Base-by-base conservation (phyloP, 1,139 yeast species). In the Blastobotrys indianensis region DNA sequence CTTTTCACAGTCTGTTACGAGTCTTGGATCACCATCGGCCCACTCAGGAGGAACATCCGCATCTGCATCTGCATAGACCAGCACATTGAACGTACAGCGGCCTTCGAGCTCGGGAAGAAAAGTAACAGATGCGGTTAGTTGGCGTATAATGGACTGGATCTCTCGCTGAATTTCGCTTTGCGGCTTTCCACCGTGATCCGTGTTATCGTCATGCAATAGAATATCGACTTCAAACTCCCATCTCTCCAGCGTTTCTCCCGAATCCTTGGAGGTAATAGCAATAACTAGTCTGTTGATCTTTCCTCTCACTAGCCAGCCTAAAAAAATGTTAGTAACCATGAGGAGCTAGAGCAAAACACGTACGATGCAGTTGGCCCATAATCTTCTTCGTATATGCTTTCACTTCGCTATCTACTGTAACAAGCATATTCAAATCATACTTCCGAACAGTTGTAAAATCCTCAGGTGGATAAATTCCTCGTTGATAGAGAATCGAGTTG, bases 391-490 rank as follows among this genome's bases (percentile, higher is more conserved):
- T 79, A 61, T 90, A 90, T 2, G 69, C 67, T 57, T 78, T 79
- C 46, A 90, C 83, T 44, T 85, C 95, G 37, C 82, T 85, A 61
- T 88, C 95, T 29, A 76, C 76, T 3, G 85, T 78, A 29, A 84
- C 76, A 43, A 90, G 71, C 65, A 90, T 67, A 48, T 85, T 85
- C 46, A 90, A 65, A 37, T 87, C 96, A 64, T 87, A 90, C 62
- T 87, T 87, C 55, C 79, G 76, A 2, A 86, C 90, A 0, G 83
- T 74, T 50, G 77, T 77, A 64, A 90, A 90, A 61, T 87, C 96
- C 56, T 86, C 95, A 2, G 86, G 75, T 0, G 96, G 96, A 59
- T 90, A 90, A 34, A 90, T 82, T 0, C 95, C 95, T 46, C 97
- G 69, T 62, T 90, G 97, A 64, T 84, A 90, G 5, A 90, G 73